Conservation (phyloP, 2,329 filamentous ascomycete genomes). For the Exophiala sideris region DNA sequence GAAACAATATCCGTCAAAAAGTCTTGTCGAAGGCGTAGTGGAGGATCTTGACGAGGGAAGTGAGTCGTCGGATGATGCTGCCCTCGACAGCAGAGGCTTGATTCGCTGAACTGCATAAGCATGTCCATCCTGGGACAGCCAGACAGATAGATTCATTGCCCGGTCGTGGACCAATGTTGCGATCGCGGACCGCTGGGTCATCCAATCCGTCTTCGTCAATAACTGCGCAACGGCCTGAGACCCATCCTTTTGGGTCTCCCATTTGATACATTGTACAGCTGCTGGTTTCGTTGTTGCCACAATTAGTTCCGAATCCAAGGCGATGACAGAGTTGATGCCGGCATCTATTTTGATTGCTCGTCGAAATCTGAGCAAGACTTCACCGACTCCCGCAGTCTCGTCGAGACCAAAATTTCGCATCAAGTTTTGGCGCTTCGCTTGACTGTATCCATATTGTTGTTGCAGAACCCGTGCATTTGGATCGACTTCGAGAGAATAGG, state of each 20-base stretch:
- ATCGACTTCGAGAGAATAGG: slow-evolving; percentile 86
- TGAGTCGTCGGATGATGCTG: slow-evolving; percentile 33
- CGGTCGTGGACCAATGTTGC: slow-evolving; percentile 88
- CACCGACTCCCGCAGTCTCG: slow-evolving; percentile 76
- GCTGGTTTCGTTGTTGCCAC: slow-evolving; percentile 89
- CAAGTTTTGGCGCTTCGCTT: slow-evolving; percentile 45
- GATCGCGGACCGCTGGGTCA: slow-evolving; percentile 73
- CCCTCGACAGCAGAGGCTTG: slow-evolving; percentile 37
- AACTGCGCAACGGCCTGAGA: slow-evolving; percentile 89
- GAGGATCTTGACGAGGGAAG: slow-evolving; percentile 36
- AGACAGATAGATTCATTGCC: slow-evolving; percentile 92
- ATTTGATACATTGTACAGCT: slow-evolving; percentile 94
- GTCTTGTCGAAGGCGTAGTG: slow-evolving; percentile 47
- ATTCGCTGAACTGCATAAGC: slow-evolving; percentile 85
- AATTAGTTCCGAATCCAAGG: slow-evolving; percentile 86
- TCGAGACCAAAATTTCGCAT: slow-evolving; percentile 64
- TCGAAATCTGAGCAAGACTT: slow-evolving; percentile 86
- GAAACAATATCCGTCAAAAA: slow-evolving; percentile 91
- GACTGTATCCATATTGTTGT: slow-evolving; percentile 63
- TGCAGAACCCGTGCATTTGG: slow-evolving; percentile 79
- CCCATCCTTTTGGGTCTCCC: slow-evolving; percentile 78
- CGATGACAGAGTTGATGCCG: slow-evolving; percentile 81
- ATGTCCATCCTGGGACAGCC: slow-evolving; percentile 83
- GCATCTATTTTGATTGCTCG: slow-evolving; percentile 99
- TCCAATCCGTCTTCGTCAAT: slow-evolving; percentile 79